A percentile compares a stretch with the other conserved stretches of the same genome.
Evolutionary conservation across 2,329 filamentous ascomycete species (phyloP).

Genomic region (Knufia fluminis): DNA sequence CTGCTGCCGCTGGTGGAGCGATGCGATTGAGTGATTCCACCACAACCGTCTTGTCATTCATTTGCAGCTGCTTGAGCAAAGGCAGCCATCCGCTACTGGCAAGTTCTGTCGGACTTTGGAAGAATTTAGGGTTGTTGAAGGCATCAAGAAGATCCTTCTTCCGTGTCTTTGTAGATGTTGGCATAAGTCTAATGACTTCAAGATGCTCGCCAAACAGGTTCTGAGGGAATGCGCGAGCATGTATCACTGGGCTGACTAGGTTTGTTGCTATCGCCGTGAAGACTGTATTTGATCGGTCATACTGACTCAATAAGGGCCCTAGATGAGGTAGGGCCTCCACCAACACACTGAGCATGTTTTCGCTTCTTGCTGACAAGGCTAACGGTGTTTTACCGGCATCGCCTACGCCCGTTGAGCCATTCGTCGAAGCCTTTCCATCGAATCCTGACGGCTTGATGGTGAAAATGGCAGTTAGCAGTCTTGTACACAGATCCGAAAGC

Average conservation of each 20-base stretch:
- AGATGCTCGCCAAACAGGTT: slow-evolving; percentile 67
- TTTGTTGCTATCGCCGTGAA: slow-evolving; percentile 73
- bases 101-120: slow-evolving; percentile 57
- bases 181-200: slow-evolving; percentile 64
- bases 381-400: slow-evolving; percentile 24
- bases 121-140: slow-evolving; percentile 83
- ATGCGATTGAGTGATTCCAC: slow-evolving; percentile 70
- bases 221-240: slow-evolving; percentile 76
- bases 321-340: slow-evolving; percentile 70
- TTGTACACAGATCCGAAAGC: slow-evolving; percentile 76
- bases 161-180: slow-evolving; percentile 74
- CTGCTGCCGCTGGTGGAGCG: slow-evolving; percentile 77
- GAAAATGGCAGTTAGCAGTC: slow-evolving; percentile 85
- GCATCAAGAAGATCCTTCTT: slow-evolving; percentile 87
- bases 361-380: slow-evolving; percentile 26
- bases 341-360: slow-evolving; percentile 73
- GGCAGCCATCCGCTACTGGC: slow-evolving; percentile 71
- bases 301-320: slow-evolving; percentile 72
- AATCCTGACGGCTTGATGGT: slow-evolving; percentile 75
- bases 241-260: slow-evolving; percentile 71
- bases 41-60: slow-evolving; percentile 81
- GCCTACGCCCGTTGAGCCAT: neutral
- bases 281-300: slow-evolving; percentile 70
- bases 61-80: slow-evolving; percentile 71
- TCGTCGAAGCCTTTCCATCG: slow-evolving; percentile 35